Conservation (phyloP, 306 rosid genomes). For the Cotoneaster glaucophyllus region DNA sequence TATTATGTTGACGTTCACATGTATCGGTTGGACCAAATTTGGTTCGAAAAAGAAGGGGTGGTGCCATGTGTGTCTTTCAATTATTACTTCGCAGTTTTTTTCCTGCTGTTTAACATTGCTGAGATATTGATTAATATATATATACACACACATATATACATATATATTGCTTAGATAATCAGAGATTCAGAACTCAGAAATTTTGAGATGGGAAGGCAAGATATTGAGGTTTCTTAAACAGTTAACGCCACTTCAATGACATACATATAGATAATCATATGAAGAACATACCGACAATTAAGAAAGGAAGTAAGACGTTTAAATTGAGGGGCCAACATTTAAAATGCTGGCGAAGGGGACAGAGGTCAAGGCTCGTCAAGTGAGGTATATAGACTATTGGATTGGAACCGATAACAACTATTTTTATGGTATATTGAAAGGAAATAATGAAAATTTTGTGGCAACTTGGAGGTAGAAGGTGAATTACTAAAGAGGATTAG, state of each 20-base stretch:
- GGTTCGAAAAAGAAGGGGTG: not conserved
- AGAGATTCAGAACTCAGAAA: not conserved
- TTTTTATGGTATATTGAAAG: not conserved
- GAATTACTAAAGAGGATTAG: not conserved
- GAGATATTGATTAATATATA: no score
- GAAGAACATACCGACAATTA: not conserved
- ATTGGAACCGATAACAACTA: not conserved
- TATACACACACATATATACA: no score
- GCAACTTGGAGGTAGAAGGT: not conserved
- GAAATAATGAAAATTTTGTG: not conserved
- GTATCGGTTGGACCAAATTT: not conserved
- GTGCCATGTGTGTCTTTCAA: not conserved
- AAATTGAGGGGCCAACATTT: not conserved
- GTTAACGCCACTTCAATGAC: no score
- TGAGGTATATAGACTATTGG: not conserved
- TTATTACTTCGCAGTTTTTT: not conserved
- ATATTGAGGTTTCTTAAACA: not conserved
- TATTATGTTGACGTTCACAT: not conserved
- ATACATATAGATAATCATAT: no score
- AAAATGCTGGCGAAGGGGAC: not conserved
- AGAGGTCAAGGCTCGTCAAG: no score
- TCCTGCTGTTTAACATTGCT: not conserved
- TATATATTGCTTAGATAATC: not conserved
- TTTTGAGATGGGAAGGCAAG: not conserved
- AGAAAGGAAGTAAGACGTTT: not conserved